Percentiles rank a stretch among this genome's conserved stretches.
Evolutionary conservation across 192 early-diverging fungal genomes (phyloP).

Genomic region (Umbelopsis ramanniana): DNA sequence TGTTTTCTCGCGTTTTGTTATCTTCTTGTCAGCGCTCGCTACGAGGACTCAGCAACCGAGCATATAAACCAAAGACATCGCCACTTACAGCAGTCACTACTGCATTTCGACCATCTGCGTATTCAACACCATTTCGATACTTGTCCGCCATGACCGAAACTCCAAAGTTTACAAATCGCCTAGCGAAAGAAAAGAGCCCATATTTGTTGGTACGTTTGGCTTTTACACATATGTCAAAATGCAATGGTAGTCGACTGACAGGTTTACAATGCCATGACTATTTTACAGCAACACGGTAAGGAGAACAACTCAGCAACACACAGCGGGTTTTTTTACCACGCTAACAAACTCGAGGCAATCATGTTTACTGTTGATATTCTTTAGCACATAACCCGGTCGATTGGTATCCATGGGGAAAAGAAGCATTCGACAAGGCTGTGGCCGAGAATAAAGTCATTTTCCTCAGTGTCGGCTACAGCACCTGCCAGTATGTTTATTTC

Average conservation of each 20-base stretch:
- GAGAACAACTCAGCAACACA: background rate
- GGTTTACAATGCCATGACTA: background rate
- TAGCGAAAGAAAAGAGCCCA: conserved; percentile 58
- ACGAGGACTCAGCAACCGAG: background rate
- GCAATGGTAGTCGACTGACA: background rate
- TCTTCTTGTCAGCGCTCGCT: background rate
- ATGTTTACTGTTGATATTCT: background rate
- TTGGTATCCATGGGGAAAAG: conserved; percentile 72
- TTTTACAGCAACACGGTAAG: conserved; percentile 44
- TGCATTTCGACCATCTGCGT: background rate
- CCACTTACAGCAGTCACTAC: conserved; percentile 4
- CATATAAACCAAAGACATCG: background rate
- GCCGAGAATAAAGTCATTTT: conserved; percentile 65
- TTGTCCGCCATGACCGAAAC: background rate
- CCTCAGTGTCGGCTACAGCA: conserved; percentile 68
- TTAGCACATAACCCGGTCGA: conserved; percentile 60
- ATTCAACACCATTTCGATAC: background rate
- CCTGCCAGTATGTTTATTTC: conserved; percentile 54
- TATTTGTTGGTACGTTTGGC: conserved; percentile 54
- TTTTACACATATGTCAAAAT: background rate
- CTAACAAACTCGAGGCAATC: background rate
- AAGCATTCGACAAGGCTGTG: conserved; percentile 59
- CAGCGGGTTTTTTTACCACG: background rate
- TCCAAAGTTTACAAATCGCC: conserved; percentile 49
- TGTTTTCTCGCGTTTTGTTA: background rate